A percentile compares a stretch with the other conserved stretches of the same genome.
Conservation (phyloP, 2,329 filamentous ascomycete genomes). For the Biscogniauxia marginata region DNA sequence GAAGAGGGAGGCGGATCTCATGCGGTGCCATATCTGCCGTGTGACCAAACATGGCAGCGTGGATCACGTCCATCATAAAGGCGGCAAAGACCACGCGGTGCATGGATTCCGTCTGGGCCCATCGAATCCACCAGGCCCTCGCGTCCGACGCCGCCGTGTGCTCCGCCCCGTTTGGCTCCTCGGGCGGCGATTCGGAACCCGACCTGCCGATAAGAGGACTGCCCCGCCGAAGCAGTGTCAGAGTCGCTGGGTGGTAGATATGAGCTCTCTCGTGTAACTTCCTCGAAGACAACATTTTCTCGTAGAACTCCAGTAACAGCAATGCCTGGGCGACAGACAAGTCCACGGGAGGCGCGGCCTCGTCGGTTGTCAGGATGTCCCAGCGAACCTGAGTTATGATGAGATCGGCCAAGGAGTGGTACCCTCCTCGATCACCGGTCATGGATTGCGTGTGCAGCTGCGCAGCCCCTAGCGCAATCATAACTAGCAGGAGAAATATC, state of each 20-base stretch:
- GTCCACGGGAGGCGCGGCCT: conserved; percentile 79
- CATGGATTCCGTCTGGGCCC: conserved; percentile 87
- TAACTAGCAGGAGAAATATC: conserved; percentile 72
- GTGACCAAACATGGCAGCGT: conserved; percentile 91
- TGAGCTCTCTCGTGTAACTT: conserved; percentile 83
- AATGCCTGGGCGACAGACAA: conserved; percentile 87
- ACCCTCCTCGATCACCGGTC: conserved; percentile 48
- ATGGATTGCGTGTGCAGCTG: conserved; percentile 67
- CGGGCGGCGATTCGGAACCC: conserved; percentile 75
- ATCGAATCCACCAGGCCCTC: conserved; percentile 72
- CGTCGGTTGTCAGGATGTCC: conserved; percentile 78
- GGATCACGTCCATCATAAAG: conserved; percentile 85
- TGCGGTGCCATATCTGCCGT: conserved; percentile 87
- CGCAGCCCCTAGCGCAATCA: conserved; percentile 81
- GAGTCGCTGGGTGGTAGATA: conserved; percentile 82
- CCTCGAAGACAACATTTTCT: conserved; percentile 87
- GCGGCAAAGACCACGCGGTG: conserved; percentile 83
- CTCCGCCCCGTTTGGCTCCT: conserved; percentile 63
- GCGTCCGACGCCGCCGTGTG: conserved; percentile 38
- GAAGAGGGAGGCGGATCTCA: conserved; percentile 80
- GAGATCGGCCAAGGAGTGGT: conserved; percentile 51
- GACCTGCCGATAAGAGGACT: conserved; percentile 81
- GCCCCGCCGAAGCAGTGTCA: conserved; percentile 81
- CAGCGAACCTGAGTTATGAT: conserved; percentile 73
- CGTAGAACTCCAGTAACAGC: conserved; percentile 80